These are phyloP conservation scores for Globisporangium takayamanum DNA, from an alignment of 352 stramenopile genomes.

Conservation along the genomic window DNA sequence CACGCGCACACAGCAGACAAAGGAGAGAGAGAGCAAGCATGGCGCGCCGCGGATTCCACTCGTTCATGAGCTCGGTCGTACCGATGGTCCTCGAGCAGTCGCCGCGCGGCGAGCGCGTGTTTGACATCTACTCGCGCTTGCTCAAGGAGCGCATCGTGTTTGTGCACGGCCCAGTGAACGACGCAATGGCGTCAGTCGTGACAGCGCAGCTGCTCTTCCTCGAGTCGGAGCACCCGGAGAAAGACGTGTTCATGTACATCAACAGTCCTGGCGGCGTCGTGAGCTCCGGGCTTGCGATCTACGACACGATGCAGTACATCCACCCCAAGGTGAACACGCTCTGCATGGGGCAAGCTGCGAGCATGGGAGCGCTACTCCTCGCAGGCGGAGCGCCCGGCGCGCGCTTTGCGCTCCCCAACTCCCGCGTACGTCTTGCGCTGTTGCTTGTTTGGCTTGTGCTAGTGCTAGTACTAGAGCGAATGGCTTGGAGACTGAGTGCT, in stretches of 20 bases:
- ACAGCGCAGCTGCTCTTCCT: conserved; percentile 92
- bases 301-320: conserved; percentile 98
- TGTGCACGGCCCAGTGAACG: conserved; percentile 91
- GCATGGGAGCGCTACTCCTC: conserved; percentile 95
- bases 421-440: conserved; percentile 54
- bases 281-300: conserved; percentile 96
- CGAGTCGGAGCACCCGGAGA: conserved; percentile 93
- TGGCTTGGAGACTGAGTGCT: neutral
- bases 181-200: conserved; percentile 79
- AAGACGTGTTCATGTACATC: conserved; percentile 99
- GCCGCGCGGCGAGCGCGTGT: conserved; percentile 90
- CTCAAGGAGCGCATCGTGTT: conserved; percentile 98
- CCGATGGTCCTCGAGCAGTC: conserved; percentile 94
- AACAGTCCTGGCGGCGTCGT: conserved; percentile 97
- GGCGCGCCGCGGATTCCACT: conserved; percentile 38
- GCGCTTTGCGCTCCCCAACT: conserved; percentile 91
- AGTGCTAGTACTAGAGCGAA: too few species aligned
- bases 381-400: conserved; percentile 86
- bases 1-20: neutral
- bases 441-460: neutral
- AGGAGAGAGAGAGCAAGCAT: neutral
- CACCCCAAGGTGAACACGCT: conserved; percentile 96
- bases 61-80: conserved; percentile 69
- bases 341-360: conserved; percentile 95
- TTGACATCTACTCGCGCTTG: conserved; percentile 97